A percentile compares a stretch with the other conserved stretches of the same genome.
Conservation (phyloP, 371 early-diverging fungal species). For the Haplosporangium sp. region DNA sequence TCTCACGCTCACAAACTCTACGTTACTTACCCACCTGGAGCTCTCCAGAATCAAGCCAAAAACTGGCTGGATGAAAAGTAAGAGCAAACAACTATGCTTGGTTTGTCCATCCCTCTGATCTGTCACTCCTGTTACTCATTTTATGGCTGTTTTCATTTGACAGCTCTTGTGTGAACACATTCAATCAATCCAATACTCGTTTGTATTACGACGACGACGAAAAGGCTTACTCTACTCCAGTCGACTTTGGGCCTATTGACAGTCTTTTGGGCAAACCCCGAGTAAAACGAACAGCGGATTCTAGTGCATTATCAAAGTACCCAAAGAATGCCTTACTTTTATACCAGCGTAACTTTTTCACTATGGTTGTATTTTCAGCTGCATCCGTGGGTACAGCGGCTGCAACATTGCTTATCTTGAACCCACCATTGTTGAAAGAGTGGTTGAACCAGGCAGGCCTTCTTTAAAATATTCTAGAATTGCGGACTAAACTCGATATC, state of each 20-base stretch:
- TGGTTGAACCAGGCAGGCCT: conserved; percentile 34
- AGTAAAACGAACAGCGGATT: conserved; percentile 27
- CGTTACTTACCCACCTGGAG: conserved; percentile 55
- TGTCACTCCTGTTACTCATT: neutral
- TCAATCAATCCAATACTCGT: conserved; percentile 20
- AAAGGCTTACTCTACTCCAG: conserved; percentile 14
- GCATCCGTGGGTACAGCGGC: conserved; percentile 57
- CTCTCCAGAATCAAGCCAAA: conserved; percentile 57
- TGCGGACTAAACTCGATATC: neutral
- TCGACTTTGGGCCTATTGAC: conserved; percentile 40
- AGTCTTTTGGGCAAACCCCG: conserved; percentile 36
- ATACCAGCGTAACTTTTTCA: conserved; percentile 42
- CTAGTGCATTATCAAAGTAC: conserved; percentile 29
- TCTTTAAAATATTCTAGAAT: neutral
- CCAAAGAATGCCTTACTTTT: conserved; percentile 8
- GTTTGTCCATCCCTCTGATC: neutral
- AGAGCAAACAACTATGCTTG: neutral
- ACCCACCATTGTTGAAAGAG: conserved; percentile 50
- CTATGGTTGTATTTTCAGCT: conserved; percentile 56
- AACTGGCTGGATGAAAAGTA: conserved; percentile 59
- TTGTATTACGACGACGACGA: conserved; percentile 35
- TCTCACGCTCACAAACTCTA: conserved; percentile 58
- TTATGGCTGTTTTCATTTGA: neutral
- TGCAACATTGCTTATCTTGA: conserved; percentile 52
- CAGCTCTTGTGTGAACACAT: conserved; percentile 46